Evolutionary conservation across 805 yeast species (phyloP).

Genomic region (Brettanomyces anomalus): DNA sequence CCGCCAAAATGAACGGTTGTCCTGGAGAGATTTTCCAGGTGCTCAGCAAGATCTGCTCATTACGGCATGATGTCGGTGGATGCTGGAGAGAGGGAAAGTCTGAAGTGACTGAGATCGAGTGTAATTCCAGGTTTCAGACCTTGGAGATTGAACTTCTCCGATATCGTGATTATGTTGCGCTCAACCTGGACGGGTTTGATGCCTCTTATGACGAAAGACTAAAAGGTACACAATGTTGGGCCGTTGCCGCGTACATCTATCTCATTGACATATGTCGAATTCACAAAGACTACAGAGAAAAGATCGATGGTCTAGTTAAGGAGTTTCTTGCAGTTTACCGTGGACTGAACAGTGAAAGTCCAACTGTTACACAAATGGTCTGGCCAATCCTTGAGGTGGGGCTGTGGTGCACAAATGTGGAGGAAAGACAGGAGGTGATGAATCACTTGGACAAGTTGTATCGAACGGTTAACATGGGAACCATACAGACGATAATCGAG

Average conservation of each 20-base stretch:
- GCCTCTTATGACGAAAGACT: conserved; percentile 31
- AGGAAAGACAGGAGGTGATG: conserved; percentile 24
- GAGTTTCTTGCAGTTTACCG: conserved; percentile 43
- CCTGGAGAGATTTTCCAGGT: conserved; percentile 48
- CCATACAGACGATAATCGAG: conserved; percentile 33
- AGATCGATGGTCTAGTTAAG: conserved; percentile 2
- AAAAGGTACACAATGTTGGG: conserved; percentile 51
- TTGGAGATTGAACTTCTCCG: conserved; percentile 29
- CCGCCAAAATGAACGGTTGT: conserved; percentile 49
- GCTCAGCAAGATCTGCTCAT: conserved; percentile 34
- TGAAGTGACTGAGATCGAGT: conserved; percentile 7
- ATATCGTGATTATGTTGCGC: conserved; percentile 40
- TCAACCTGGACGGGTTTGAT: conserved; percentile 13
- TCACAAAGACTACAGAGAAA: conserved; percentile 1
- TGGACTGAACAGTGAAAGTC: conserved; percentile 35
- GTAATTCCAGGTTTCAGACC: conserved; percentile 19
- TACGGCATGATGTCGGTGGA: conserved; percentile 23
- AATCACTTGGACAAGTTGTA: conserved; percentile 34
- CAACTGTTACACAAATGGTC: conserved; percentile 51
- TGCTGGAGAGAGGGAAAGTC: conserved; percentile 1
- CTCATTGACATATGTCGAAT: conserved; percentile 17
- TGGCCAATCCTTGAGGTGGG: conserved; percentile 51
- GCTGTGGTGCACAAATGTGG: conserved; percentile 30
- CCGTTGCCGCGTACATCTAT: conserved; percentile 29
- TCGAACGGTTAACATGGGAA: conserved; percentile 45